Conservation (phyloP, 768 basidiomycete genomes). For the Terana coerulea region DNA sequence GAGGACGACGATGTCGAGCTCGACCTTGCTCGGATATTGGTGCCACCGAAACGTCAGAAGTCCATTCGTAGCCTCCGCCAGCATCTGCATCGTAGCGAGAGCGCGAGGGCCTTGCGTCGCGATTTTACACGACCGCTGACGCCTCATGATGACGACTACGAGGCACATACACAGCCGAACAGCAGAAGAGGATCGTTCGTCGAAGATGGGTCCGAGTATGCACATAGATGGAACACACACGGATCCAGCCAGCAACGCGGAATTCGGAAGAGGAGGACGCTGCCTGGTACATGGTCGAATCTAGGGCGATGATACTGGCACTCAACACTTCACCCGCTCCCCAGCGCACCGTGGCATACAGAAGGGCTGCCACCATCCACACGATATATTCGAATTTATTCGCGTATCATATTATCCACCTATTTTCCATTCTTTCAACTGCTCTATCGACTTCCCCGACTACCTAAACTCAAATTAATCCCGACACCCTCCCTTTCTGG, state of each 20-base stretch:
- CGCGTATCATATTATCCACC: no score
- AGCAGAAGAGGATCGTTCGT: conserved; percentile 8
- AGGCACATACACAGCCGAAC: conserved; percentile 2
- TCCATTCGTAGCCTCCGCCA: conserved; percentile 70
- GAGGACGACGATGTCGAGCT: conserved; percentile 55
- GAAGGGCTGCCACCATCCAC: no score
- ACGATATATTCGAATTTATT: no score
- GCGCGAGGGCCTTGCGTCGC: conserved; percentile 17
- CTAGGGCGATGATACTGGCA: no score
- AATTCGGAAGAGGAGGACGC: conserved; percentile 28
- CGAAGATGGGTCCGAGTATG: conserved; percentile 23
- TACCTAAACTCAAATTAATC: no score
- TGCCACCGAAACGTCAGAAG: conserved; percentile 67
- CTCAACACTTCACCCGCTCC: no score
- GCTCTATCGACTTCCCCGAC: no score
- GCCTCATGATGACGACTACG: conserved; percentile 25
- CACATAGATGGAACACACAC: conserved; percentile 17
- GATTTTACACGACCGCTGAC: conserved; percentile 21
- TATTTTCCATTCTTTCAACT: no score
- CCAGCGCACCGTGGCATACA: no score
- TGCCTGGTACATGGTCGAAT: conserved; percentile 31
- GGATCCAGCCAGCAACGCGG: no score
- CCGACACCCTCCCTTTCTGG: no score
- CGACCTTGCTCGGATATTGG: conserved; percentile 61
- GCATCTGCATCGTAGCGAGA: conserved; percentile 42